These are phyloP conservation scores for Ceratocystis huliohia DNA, from an alignment of 2,329 filamentous ascomycete species.

Conservation along the genomic window DNA sequence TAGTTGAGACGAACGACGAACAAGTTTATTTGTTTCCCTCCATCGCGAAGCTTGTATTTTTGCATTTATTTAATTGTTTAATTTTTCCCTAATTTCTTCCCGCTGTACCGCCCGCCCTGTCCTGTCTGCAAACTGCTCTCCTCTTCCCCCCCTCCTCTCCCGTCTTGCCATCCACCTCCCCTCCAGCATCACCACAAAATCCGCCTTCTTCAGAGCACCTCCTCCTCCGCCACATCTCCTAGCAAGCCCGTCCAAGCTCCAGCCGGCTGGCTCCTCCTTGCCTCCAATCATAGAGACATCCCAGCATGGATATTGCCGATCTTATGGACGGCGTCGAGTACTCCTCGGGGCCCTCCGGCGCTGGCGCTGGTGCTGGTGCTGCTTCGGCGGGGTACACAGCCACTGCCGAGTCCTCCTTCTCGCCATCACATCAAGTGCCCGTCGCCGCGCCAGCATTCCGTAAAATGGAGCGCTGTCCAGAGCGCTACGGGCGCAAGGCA, in stretches of 20 bases:
- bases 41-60: slow-evolving; percentile 1
- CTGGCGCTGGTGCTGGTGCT: not conserved
- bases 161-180: not conserved
- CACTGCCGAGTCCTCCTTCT: not conserved
- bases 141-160: not conserved
- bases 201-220: no score
- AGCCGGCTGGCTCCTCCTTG: not conserved
- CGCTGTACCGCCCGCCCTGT: not conserved
- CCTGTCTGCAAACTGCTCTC: not conserved
- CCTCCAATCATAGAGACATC: not conserved
- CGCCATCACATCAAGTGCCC: slow-evolving; percentile 2
- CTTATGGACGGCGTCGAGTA: slow-evolving; percentile 20
- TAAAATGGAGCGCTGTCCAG: slow-evolving; percentile 19
- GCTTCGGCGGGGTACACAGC: not conserved
- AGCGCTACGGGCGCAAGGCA: slow-evolving; percentile 18
- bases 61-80: slow-evolving; percentile 7
- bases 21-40: not conserved
- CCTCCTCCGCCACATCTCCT: not conserved
- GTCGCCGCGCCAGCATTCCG: slow-evolving; percentile 7
- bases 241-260: not conserved
- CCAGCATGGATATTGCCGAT: slow-evolving; percentile 19
- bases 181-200: no score
- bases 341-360: not conserved
- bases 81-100: not conserved
- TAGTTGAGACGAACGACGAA: not conserved